These are phyloP conservation scores for Fulvia fulva DNA, from an alignment of 2,329 filamentous ascomycete genomes.

Conservation along the genomic window DNA sequence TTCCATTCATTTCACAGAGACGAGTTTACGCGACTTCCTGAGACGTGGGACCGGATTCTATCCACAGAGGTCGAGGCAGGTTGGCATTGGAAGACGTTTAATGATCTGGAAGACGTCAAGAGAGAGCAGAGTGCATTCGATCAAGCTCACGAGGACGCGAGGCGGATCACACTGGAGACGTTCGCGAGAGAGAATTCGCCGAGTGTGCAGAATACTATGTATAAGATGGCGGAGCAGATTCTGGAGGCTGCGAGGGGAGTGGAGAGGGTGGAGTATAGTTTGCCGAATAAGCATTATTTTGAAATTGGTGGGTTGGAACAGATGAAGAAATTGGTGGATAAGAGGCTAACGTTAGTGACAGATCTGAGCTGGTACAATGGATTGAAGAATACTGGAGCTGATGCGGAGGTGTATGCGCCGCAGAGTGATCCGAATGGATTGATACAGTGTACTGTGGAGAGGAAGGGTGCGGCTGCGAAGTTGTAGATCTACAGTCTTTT, in stretches of 20 bases:
- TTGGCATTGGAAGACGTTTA: constrained; percentile 80
- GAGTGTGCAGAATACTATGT: constrained; percentile 96
- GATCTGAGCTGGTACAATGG: constrained; percentile 97
- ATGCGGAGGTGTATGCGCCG: constrained; percentile 92
- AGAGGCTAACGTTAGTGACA: constrained; percentile 36
- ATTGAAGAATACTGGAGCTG: constrained; percentile 87
- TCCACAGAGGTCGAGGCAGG: constrained; percentile 85
- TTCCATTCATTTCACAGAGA: constrained; percentile 94
- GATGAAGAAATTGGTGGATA: not conserved
- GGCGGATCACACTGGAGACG: constrained; percentile 79
- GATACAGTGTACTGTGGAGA: constrained; percentile 85
- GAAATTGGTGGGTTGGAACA: constrained; percentile 69
- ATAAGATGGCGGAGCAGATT: constrained; percentile 93
- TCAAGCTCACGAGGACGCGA: constrained; percentile 70
- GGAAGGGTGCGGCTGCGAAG: constrained; percentile 39
- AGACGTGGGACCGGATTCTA: constrained; percentile 92
- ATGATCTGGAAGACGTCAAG: constrained; percentile 63
- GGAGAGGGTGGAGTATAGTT: constrained; percentile 70
- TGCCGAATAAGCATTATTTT: constrained; percentile 99
- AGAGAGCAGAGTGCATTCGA: constrained; percentile 66
- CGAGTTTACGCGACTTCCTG: constrained; percentile 84
- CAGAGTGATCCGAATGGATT: constrained; percentile 91
- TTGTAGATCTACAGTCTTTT: constrained; percentile 9
- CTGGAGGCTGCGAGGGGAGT: constrained; percentile 69
- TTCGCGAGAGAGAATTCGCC: constrained; percentile 89